These are phyloP conservation scores for Zygotorulaspora mrakii DNA, from an alignment of 1,139 yeast species.

Conservation along the genomic window DNA sequence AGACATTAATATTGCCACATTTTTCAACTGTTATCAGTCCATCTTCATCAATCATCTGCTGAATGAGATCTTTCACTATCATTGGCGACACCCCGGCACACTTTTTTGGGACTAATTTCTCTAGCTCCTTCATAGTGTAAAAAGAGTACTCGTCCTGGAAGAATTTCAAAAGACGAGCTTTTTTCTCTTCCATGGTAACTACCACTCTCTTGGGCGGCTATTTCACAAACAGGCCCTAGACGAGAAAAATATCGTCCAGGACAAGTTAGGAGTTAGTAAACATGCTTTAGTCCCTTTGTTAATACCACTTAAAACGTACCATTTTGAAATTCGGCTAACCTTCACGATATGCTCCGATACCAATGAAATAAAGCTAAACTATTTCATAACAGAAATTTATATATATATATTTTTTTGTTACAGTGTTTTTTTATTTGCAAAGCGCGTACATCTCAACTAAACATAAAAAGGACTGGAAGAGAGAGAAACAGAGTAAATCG, in stretches of 20 bases:
- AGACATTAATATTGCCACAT: slow-evolving; percentile 51
- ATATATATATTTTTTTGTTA: too few relatives aligned
- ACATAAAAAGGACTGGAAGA: too few relatives aligned
- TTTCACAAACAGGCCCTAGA: neutral
- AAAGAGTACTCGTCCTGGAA: slow-evolving; percentile 42
- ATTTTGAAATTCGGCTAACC: too few relatives aligned
- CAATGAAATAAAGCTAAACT: too few relatives aligned
- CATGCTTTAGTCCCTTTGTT: neutral
- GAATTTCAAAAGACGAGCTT: slow-evolving; percentile 40
- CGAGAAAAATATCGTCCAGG: neutral
- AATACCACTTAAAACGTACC: neutral
- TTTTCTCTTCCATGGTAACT: slow-evolving; percentile 42
- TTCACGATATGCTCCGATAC: too few relatives aligned
- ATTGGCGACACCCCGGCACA: slow-evolving; percentile 44
- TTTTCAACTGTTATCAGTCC: slow-evolving; percentile 47
- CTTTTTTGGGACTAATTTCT: slow-evolving; percentile 44
- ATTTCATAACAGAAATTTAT: too few relatives aligned
- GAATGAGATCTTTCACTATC: slow-evolving; percentile 50
- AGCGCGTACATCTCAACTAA: too few relatives aligned
- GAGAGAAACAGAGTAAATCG: too few relatives aligned
- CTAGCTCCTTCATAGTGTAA: slow-evolving; percentile 51
- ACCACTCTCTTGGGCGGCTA: slow-evolving; percentile 30
- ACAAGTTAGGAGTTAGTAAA: neutral
- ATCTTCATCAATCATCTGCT: slow-evolving; percentile 46
- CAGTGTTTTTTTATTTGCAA: too few relatives aligned